phyloP scores from a whole-genome alignment of 805 yeast genomes.

The Torulaspora microellipsoides region DNA sequence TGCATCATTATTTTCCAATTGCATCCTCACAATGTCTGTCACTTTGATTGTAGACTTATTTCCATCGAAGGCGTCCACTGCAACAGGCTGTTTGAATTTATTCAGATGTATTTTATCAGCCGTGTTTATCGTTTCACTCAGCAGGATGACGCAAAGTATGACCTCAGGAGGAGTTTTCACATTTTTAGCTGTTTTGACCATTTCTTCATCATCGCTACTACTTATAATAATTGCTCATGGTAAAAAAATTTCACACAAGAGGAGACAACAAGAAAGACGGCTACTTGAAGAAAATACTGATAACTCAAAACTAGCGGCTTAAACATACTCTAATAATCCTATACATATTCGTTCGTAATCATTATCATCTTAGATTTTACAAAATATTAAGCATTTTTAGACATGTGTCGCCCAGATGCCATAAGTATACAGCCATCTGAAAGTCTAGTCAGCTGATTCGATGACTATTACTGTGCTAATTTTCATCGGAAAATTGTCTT shows the following conservation, averaged over 20 bases:
- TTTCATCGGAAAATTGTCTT: constrained; percentile 1
- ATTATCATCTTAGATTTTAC: no score
- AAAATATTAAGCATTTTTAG: no score
- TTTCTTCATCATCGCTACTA: constrained; percentile 24
- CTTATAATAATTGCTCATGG: constrained; percentile 33
- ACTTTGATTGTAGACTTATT: constrained; percentile 73
- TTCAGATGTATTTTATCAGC: constrained; percentile 73
- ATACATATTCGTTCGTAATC: no score
- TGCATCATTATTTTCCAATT: constrained; percentile 54
- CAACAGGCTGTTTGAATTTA: constrained; percentile 68
- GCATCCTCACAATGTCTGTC: constrained; percentile 52
- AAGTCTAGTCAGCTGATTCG: no score
- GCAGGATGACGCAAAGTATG: constrained; percentile 53
- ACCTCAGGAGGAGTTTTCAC: constrained; percentile 75
- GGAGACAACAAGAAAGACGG: constrained; percentile 16
- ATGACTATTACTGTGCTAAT: no score
- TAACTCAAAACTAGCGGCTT: background rate
- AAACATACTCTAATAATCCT: background rate
- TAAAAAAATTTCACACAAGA: constrained; percentile 25
- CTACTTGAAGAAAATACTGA: constrained; percentile 1
- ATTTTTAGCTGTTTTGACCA: constrained; percentile 53
- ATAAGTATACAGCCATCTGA: no score
- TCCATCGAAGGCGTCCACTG: constrained; percentile 67
- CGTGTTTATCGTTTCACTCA: constrained; percentile 60
- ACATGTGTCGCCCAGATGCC: no score